Base-by-base conservation (phyloP, 208 protist genomes). In the Eutreptiella sp. region DNA sequence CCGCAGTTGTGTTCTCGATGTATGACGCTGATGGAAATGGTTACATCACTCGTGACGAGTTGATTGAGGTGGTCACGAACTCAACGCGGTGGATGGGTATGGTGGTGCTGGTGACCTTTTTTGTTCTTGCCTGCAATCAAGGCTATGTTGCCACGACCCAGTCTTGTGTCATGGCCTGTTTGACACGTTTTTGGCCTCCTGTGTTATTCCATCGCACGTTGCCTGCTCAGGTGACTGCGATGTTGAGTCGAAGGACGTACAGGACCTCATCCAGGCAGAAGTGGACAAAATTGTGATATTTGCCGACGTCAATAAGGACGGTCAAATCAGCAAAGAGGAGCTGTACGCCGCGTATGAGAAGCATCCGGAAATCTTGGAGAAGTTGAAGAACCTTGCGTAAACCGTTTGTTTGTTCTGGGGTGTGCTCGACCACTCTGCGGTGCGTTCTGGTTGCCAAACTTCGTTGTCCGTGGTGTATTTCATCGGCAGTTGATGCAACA, bases 21-120 rank as follows among this genome's bases (percentile, higher is more conserved):
- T 96, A 92, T 72, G 90, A 96, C 73, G 72, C 80, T n/a, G 83
- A 94, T 63, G 76, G 80, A 5, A 81, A 91, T 42, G 89, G 88
- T n/a, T 80, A 70, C 62, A 75, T 96, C 26, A 87, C 79, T 3
- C 63, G 82, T 19, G 46, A 74, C 1, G 89, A 94, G 29, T 79
- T 94, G 59, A 75, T 74, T 39, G 59, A 71, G 45, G 85, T 93
- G 34, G 83, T 96, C 38, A 87, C 86, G 29, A 81, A 77, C 2
- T 83, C 87, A 38, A 91, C 85, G 33, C 68, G 75, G 2, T 94
- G 88, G 61, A 89, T 89, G 11, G 84, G 76, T 21, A 68, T 79
- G n/a, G 73, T 69, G 4, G 39, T 60, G 3, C 38, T 75, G 48
- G 72, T 78, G 3, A 78, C 66, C 4, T 77, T 75, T 43, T 67